Conservation (phyloP, 305 asterid genomes). For the Rubia occidens region DNA sequence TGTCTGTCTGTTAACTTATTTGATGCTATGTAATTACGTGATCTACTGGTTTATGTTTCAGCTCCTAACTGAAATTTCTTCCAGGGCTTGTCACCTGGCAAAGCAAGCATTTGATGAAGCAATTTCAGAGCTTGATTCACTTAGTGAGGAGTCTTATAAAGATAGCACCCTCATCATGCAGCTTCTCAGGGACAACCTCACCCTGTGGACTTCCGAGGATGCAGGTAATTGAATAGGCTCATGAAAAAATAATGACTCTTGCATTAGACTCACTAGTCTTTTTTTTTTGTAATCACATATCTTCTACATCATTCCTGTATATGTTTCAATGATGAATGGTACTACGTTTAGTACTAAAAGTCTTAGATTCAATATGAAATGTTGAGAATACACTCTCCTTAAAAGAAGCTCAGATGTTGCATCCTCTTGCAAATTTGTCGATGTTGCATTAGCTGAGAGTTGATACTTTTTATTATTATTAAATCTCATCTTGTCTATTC, state of each 20-base stretch:
- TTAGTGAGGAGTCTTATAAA: constrained; percentile 81
- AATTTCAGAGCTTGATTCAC: constrained; percentile 66
- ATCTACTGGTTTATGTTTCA: constrained; percentile 6
- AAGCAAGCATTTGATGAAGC: constrained; percentile 97
- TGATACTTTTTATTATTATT: background rate
- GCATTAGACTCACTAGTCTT: background rate
- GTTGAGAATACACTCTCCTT: background rate
- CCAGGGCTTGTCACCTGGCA: constrained; percentile 89
- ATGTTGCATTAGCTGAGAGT: no score
- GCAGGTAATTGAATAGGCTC: constrained; percentile 34
- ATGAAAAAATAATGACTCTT: background rate
- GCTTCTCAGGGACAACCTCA: constrained; percentile 84
- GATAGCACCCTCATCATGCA: constrained; percentile 90
- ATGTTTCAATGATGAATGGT: background rate
- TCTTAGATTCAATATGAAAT: background rate
- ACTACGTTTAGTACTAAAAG: background rate
- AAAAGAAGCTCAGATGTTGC: background rate
- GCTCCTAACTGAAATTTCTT: constrained; percentile 17
- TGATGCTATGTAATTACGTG: constrained; percentile 1
- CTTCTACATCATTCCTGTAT: background rate
- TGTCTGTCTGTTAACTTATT: constrained; percentile 17
- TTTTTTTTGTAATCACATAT: background rate
- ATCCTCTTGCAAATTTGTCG: no score
- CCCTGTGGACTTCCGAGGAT: constrained; percentile 71
- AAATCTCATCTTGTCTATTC: background rate